Evolutionary conservation across 2,329 filamentous ascomycete genomes (phyloP).

Genomic region (Colletotrichum sansevieriae): DNA sequence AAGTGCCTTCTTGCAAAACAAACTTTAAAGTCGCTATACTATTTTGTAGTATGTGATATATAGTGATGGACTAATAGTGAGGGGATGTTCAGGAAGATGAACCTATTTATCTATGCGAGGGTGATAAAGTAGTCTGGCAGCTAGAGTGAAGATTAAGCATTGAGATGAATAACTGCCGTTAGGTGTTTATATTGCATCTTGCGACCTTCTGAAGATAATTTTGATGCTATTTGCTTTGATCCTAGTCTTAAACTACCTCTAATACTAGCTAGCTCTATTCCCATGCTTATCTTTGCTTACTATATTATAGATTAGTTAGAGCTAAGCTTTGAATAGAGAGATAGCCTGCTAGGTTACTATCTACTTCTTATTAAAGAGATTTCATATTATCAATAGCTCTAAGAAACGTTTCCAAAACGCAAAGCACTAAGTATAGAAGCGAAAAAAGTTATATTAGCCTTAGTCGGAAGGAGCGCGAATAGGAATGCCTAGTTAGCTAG

Average conservation of each 20-base stretch:
- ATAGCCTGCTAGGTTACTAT: not conserved
- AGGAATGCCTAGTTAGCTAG: not conserved
- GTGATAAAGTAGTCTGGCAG: not conserved
- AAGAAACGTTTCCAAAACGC: not conserved
- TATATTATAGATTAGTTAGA: not conserved
- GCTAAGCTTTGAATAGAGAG: not conserved
- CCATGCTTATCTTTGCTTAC: not conserved
- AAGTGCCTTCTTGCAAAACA: rapidly evolving
- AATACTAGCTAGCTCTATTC: not conserved
- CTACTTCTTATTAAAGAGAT: not conserved
- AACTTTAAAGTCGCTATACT: not conserved
- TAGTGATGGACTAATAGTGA: not conserved
- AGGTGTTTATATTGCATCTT: not conserved
- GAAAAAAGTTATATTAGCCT: not conserved
- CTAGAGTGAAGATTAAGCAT: not conserved
- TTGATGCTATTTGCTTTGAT: rapidly evolving
- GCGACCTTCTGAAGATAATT: not conserved
- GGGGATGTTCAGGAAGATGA: not conserved
- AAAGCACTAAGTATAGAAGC: not conserved
- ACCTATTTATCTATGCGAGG: not conserved
- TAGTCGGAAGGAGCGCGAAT: not conserved
- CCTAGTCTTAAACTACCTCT: not conserved
- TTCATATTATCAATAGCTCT: not conserved
- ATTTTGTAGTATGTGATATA: not conserved
- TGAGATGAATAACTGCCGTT: not conserved